Conservation (phyloP, 2,329 filamentous ascomycete species). For the Macrophomina phaseolina region DNA sequence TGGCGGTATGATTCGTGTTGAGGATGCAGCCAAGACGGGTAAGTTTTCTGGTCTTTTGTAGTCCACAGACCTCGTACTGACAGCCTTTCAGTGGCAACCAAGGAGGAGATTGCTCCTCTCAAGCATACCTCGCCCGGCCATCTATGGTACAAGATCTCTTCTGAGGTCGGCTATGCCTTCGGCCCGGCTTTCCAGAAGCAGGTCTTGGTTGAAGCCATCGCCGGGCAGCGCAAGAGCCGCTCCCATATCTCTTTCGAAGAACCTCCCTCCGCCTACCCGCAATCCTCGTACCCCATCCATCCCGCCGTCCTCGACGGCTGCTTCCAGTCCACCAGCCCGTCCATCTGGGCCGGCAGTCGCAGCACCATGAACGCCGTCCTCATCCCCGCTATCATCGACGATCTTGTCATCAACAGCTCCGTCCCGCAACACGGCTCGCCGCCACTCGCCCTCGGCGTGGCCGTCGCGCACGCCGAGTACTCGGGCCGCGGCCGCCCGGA, state of each 20-base stretch:
- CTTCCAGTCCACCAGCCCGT: constrained; percentile 36
- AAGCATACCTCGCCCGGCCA: constrained; percentile 24
- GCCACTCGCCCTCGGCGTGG: not conserved
- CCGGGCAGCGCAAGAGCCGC: constrained; percentile 22
- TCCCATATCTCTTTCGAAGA: constrained; percentile 29
- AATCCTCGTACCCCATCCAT: constrained; percentile 43
- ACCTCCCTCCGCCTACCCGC: constrained; percentile 30
- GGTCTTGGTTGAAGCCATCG: constrained; percentile 29
- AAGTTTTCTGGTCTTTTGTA: too few relatives aligned
- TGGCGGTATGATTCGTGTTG: constrained; percentile 32
- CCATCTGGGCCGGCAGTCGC: constrained; percentile 31
- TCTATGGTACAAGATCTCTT: constrained; percentile 35
- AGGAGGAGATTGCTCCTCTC: constrained; percentile 16
- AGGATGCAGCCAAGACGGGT: not conserved
- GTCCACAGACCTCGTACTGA: too few relatives aligned
- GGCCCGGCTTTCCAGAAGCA: constrained; percentile 34
- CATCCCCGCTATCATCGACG: constrained; percentile 33
- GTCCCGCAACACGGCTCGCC: not conserved
- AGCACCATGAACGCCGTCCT: constrained; percentile 30
- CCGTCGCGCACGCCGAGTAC: constrained; percentile 27
- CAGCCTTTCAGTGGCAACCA: not conserved
- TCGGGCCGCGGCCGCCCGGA: constrained; percentile 30
- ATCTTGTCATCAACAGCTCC: constrained; percentile 32
- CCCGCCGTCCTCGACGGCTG: constrained; percentile 41
- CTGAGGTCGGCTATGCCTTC: constrained; percentile 33